Conservation (phyloP, 31 red algal genomes). For the Pterothamnion heteromorphum region DNA sequence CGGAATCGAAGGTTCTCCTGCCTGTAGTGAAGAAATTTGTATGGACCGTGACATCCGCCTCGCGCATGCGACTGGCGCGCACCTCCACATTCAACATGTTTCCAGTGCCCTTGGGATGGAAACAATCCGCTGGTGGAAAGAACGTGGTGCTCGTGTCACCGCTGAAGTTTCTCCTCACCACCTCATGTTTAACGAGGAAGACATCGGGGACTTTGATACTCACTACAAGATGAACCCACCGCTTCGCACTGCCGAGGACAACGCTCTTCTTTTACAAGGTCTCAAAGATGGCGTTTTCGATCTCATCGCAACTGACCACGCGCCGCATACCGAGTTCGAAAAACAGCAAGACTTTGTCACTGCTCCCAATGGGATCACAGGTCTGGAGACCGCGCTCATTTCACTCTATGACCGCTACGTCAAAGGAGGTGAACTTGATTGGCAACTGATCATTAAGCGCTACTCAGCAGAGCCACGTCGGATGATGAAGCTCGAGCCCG, state of each 20-base stretch:
- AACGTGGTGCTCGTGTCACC: neutral
- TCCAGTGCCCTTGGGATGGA: neutral
- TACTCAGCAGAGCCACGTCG: too few species aligned
- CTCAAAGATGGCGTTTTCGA: neutral
- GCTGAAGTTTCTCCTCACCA: neutral
- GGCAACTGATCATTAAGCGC: too few species aligned
- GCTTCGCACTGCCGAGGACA: neutral
- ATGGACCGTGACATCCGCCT: neutral
- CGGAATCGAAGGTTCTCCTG: neutral
- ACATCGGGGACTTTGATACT: neutral
- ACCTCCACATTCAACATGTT: neutral
- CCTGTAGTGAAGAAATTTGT: neutral
- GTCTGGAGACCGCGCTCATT: too few species aligned
- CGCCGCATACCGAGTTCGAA: neutral
- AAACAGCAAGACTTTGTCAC: neutral
- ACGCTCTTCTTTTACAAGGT: neutral
- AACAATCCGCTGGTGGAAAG: neutral
- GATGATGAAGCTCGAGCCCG: too few species aligned
- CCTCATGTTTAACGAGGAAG: neutral
- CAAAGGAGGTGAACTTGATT: too few species aligned
- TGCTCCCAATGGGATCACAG: too few species aligned
- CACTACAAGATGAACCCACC: neutral
- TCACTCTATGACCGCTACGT: too few species aligned
- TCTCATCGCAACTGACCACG: conserved; percentile 10
- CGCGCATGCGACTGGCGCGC: neutral